Percentiles rank a stretch among this genome's conserved stretches.
These are phyloP conservation scores for Madurella fahalii DNA, from an alignment of 2,329 filamentous ascomycete genomes.

Conservation along the genomic window DNA sequence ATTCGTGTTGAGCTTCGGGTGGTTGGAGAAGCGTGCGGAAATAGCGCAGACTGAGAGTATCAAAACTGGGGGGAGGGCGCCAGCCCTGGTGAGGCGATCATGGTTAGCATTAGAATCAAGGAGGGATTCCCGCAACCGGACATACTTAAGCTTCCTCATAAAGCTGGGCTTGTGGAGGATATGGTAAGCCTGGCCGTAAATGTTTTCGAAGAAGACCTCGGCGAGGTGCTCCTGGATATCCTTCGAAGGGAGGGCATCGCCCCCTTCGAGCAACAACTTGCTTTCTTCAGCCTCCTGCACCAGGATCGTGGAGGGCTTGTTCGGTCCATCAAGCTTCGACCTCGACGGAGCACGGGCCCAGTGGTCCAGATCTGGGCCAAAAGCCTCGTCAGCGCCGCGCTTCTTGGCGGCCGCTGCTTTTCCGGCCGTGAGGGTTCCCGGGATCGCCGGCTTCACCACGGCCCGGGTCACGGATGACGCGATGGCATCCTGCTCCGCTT, in stretches of 20 bases:
- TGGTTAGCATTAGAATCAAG: slow-evolving; percentile 23
- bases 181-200: slow-evolving; percentile 94
- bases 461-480: slow-evolving; percentile 68
- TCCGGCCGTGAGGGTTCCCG: slow-evolving; percentile 45
- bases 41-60: slow-evolving; percentile 93
- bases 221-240: slow-evolving; percentile 91
- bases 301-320: slow-evolving; percentile 50
- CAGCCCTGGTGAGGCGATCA: slow-evolving; percentile 48
- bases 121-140: slow-evolving; percentile 16
- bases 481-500: slow-evolving; percentile 67
- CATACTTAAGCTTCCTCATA: slow-evolving; percentile 76
- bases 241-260: slow-evolving; percentile 74
- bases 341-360: slow-evolving; percentile 66
- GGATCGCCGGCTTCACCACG: slow-evolving; percentile 73
- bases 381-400: slow-evolving; percentile 80
- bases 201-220: slow-evolving; percentile 91
- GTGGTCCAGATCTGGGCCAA: slow-evolving; percentile 72
- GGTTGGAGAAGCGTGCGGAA: slow-evolving; percentile 89
- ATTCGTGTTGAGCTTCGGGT: slow-evolving; percentile 71
- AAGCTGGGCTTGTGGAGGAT: slow-evolving; percentile 95
- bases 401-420: slow-evolving; percentile 66
- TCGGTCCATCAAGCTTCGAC: slow-evolving; percentile 43
- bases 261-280: slow-evolving; percentile 74
- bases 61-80: slow-evolving; percentile 81
- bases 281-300: slow-evolving; percentile 68